A percentile compares a stretch with the other conserved stretches of the same genome.
phyloP scores from a whole-genome alignment of 306 rosid genomes.

The Rubus idaeus region DNA sequence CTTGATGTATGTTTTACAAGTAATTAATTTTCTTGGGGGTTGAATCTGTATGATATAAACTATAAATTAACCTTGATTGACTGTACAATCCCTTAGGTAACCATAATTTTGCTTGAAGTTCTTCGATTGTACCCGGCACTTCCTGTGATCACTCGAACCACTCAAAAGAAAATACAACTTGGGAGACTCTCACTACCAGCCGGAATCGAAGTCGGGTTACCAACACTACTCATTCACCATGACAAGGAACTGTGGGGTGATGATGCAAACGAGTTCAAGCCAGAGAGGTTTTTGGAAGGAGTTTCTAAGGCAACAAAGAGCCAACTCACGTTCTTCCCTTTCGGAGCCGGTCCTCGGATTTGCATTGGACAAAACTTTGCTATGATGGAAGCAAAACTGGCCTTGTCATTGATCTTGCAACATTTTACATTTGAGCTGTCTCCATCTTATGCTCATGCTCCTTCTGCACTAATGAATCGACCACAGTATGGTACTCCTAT shows the following conservation, averaged over 20 bases:
- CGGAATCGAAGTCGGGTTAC: constrained; percentile 18
- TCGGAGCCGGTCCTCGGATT: constrained; percentile 42
- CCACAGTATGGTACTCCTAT: constrained; percentile 38
- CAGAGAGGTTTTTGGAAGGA: constrained; percentile 36
- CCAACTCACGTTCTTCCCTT: constrained; percentile 30
- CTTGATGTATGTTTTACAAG: neutral
- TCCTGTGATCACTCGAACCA: neutral
- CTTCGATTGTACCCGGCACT: constrained; percentile 28
- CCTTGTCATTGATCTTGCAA: constrained; percentile 23
- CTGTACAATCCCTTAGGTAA: constrained; percentile 17
- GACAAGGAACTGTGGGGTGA: constrained; percentile 37
- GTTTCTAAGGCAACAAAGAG: constrained; percentile 34
- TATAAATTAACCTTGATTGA: no score
- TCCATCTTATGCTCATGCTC: constrained; percentile 36
- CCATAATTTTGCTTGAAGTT: constrained; percentile 31
- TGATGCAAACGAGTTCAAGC: constrained; percentile 38
- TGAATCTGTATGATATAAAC: no score
- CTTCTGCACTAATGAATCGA: neutral
- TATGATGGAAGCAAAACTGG: constrained; percentile 34
- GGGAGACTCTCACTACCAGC: constrained; percentile 23
- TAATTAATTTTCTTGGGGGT: no score
- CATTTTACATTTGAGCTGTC: constrained; percentile 34
- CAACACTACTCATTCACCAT: constrained; percentile 22
- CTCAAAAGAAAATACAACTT: constrained; percentile 19
- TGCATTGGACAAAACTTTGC: constrained; percentile 44